Base-by-base conservation (phyloP, 768 basidiomycete species). In the Xerocomellus chrysenteron region DNA sequence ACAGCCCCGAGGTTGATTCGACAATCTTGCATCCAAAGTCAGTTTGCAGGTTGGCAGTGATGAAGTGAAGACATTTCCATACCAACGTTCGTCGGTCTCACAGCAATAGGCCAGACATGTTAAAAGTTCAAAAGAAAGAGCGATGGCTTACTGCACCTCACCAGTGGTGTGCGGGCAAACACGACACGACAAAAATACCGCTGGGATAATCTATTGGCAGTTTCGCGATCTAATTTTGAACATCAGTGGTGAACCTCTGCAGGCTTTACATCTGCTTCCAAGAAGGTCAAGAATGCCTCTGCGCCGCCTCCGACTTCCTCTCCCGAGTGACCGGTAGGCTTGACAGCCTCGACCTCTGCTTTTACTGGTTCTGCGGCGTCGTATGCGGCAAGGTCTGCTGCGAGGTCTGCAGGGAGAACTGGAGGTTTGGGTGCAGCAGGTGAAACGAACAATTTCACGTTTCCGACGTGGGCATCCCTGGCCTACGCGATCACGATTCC, bases 391-490 rank as follows among this genome's bases (percentile, higher is more conserved):
- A 98, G 86, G 65, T 96, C 93, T 19, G 87, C 73, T n/a, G 96
- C 92, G 61, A 98, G 85, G 74, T 94, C 88, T 47, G 79, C 70
- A 49, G 94, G 92, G 47, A 97, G 78, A 14, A 80, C 71, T 12
- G 96, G 95, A 2, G 85, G 73, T 55, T 84, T 79, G 50, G 96
- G 97, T 26, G 83, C 68, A 16, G 86, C 72, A 1, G 96, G 96
- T 26, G 85, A 73, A 33, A 84, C 71, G 82, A 88, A 96, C 50
- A 82, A 69, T 76, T 96, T 97, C 58, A 98, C 94, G 55, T 73
- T 78, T 54, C 91, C 92, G 65, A 93, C 85, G 72, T 94, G 92
- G 51, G 94, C 94, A 72, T 97, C 91, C 74, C 91, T 86, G 59
- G 88, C 84, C 95, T 98, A 24, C 21, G 33, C 14, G 19, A 35